Evolutionary conservation across 208 protist species (phyloP).

Genomic region (Crithidia bombi): DNA sequence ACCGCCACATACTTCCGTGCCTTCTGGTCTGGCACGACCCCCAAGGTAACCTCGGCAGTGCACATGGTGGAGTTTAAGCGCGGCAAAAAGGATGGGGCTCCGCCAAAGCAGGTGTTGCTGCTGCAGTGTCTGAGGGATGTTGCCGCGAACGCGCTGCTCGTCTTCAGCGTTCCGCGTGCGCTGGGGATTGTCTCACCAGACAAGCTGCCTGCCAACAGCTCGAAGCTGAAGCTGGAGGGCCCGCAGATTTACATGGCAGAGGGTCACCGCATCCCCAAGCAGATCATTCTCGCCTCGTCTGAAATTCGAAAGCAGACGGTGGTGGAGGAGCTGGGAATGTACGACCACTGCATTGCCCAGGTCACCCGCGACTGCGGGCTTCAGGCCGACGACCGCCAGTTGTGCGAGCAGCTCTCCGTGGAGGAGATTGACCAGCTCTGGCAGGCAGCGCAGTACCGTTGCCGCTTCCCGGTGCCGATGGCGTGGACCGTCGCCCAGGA

Average conservation of each 20-base stretch:
- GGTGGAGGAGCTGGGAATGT: conserved; percentile 76
- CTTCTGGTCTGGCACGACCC: conserved; percentile 75
- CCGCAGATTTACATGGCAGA: conserved; percentile 42
- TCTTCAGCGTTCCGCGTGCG: conserved; percentile 57
- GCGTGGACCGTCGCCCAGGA: conserved; percentile 54
- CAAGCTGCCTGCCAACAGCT: conserved; percentile 69
- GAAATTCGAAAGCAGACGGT: conserved; percentile 74
- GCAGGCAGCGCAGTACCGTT: conserved; percentile 55
- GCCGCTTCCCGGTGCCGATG: conserved; percentile 54
- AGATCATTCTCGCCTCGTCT: conserved; percentile 55
- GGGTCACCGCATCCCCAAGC: conserved; percentile 61
- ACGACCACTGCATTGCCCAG: conserved; percentile 46
- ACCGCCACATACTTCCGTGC: conserved; percentile 58
- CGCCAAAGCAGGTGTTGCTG: conserved; percentile 70
- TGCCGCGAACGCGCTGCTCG: conserved; percentile 56
- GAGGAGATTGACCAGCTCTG: conserved; percentile 82
- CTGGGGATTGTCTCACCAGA: conserved; percentile 66
- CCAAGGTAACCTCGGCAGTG: conserved; percentile 23
- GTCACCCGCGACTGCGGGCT: conserved; percentile 45
- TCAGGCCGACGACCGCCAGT: conserved; percentile 39
- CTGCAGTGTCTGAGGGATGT: conserved; percentile 62
- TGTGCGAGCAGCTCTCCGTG: conserved; percentile 65
- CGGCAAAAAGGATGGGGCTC: conserved; percentile 49
- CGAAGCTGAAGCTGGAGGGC: conserved; percentile 85
- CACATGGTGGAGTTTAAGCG: conserved; percentile 36